These are phyloP conservation scores for Thymus mandschuricus DNA, from an alignment of 257 asterid genomes.

Conservation along the genomic window DNA sequence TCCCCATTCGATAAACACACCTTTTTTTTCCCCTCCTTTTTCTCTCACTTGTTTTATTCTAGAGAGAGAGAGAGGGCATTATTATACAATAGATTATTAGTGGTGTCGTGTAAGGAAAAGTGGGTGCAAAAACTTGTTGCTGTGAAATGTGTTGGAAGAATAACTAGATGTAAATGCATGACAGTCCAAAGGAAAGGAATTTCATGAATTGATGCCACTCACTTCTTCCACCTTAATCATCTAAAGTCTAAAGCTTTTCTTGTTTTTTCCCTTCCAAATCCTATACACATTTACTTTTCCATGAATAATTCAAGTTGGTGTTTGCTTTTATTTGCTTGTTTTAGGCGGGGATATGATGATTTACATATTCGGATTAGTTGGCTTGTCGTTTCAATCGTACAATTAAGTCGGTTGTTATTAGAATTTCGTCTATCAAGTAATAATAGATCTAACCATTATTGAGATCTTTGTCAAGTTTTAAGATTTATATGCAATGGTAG, in stretches of 20 bases:
- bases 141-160: conserved; percentile 29
- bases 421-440: too few relatives aligned
- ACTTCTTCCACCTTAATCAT: conserved; percentile 36
- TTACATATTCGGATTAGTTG: neutral
- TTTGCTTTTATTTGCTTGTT: neutral
- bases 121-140: conserved; percentile 47
- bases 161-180: conserved; percentile 53
- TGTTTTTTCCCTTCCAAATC: neutral
- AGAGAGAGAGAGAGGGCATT: neutral
- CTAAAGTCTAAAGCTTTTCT: neutral
- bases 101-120: conserved; percentile 58
- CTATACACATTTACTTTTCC: neutral
- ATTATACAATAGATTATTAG: conserved; percentile 31
- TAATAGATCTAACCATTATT: too few relatives aligned
- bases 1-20: conserved; percentile 40
- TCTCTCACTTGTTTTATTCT: conserved; percentile 2
- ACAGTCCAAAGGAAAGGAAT: conserved; percentile 48
- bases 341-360: neutral
- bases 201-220: conserved; percentile 55
- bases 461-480: too few relatives aligned
- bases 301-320: neutral
- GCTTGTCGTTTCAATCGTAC: neutral
- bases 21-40: conserved; percentile 27
- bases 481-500: too few relatives aligned
- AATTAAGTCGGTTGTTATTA: too few relatives aligned